phyloP scores from a whole-genome alignment of 2,329 filamentous ascomycete species.

The Exophiala sp. region DNA sequence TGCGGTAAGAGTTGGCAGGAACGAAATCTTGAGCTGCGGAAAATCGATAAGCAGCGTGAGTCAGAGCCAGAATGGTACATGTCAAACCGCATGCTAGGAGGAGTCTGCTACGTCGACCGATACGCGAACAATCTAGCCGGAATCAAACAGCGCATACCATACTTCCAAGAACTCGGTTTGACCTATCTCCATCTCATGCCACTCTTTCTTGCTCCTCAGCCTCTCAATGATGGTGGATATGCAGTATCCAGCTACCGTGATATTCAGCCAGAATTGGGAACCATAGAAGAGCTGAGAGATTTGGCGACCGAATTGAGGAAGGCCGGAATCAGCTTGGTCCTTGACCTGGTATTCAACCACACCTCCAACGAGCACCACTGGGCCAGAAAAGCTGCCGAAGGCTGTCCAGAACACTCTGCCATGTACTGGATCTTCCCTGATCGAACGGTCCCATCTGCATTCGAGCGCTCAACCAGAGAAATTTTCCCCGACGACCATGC shows the following conservation, averaged over 20 bases:
- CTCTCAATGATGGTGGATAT: conserved; percentile 26
- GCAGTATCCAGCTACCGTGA: conserved; percentile 27
- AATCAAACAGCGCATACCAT: conserved; percentile 24
- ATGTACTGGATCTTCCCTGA: conserved; percentile 29
- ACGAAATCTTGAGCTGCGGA: conserved; percentile 19
- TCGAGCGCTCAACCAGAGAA: conserved; percentile 24
- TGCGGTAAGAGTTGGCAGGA: conserved; percentile 24
- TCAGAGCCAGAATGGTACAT: conserved; percentile 27
- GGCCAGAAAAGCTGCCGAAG: conserved; percentile 25
- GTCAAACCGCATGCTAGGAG: conserved; percentile 27
- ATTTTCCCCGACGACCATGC: conserved; percentile 28
- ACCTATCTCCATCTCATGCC: conserved; percentile 28
- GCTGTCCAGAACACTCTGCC: conserved; percentile 26
- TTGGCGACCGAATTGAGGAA: conserved; percentile 25
- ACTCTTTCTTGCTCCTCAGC: conserved; percentile 24
- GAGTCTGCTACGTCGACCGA: conserved; percentile 27
- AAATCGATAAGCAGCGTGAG: conserved; percentile 23
- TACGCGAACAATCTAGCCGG: conserved; percentile 25
- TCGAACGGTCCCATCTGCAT: conserved; percentile 24
- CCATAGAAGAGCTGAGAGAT: conserved; percentile 23
- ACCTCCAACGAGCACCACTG: conserved; percentile 27
- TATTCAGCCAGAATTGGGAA: conserved; percentile 21
- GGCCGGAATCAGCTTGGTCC: conserved; percentile 25
- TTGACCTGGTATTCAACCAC: conserved; percentile 28
- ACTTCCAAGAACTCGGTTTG: conserved; percentile 28